Evolutionary conservation across 139 green algal species (phyloP).

Genomic region (Tetradesmus lagerheimii): DNA sequence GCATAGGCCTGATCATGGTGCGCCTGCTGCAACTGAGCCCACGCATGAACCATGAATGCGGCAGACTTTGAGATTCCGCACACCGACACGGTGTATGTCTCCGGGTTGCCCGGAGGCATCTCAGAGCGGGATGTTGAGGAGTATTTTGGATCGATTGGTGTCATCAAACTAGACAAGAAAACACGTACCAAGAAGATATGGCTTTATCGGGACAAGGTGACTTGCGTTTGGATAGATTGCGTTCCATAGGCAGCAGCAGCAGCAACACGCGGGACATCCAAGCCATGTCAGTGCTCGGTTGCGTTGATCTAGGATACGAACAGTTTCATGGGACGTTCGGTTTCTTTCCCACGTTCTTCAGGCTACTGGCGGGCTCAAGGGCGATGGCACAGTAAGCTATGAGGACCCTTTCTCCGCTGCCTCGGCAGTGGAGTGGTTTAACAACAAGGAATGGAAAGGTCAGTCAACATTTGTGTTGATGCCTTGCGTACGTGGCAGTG

Average conservation of each 20-base stretch:
- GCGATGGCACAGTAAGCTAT: conserved; percentile 82
- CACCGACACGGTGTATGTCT: conserved; percentile 78
- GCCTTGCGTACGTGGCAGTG: background rate
- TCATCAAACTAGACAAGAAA: conserved; percentile 87
- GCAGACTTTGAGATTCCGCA: conserved; percentile 69
- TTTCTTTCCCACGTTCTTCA: conserved; percentile 60
- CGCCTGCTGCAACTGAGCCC: background rate
- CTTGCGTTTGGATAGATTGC: background rate
- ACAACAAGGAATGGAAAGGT: conserved; percentile 90
- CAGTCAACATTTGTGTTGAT: background rate
- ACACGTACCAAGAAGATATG: conserved; percentile 72
- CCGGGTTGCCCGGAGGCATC: conserved; percentile 66
- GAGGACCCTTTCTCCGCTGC: conserved; percentile 87
- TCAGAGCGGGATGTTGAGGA: conserved; percentile 78
- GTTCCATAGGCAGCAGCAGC: conserved; percentile 50
- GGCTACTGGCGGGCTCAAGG: conserved; percentile 82
- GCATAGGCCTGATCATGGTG: background rate
- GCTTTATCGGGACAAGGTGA: conserved; percentile 67
- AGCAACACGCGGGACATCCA: conserved; percentile 42
- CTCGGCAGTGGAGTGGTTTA: conserved; percentile 88
- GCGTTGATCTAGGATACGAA: conserved; percentile 5
- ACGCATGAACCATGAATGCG: background rate
- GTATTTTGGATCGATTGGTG: conserved; percentile 87
- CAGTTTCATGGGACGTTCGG: conserved; percentile 56
- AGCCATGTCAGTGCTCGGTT: background rate